Evolutionary conservation across 2,329 filamentous ascomycete species (phyloP), one percentile per base, ranked within the genome.

Genomic region (Cladophialophora bantiana): DNA sequence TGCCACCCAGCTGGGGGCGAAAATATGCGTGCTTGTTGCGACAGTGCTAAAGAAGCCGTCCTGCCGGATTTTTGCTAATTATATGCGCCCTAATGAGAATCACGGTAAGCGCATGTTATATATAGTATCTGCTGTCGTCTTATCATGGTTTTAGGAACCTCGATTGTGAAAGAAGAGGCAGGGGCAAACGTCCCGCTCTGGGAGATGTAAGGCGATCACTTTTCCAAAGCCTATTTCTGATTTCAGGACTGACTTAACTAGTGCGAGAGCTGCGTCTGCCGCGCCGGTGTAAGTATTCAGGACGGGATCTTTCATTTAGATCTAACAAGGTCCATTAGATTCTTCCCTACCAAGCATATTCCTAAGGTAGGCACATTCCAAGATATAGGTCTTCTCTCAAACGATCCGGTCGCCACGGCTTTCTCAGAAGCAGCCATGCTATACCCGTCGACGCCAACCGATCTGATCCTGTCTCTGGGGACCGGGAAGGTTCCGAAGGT

Each of bases 381-480:
- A 54, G 73, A 74, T 59, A 72, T 71, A 7, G 73, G 73, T 4
- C 70, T 72, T 26, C 65, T 71, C n/a, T 70, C 69, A 36, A 74
- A 74, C 62, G 72, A 73, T 58, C 73, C 72, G 9, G 31, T 73
- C n/a, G 59, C 65, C 1, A 71, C 71, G 36, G 72, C 70, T 18
- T 59, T 69, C 38, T 66, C 64, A 18, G 73, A 74, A 42, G 34
- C 36, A 3, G 34, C 35, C 10, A 34, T 13, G n/a, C 10, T 48
- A 4, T 62, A 45, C 42, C 60, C 60, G 60, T 56, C n/a, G n/a
- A 56, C 53, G 2, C 3, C 10, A 56, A 20, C 15, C 10, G 53
- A 56, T 18, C n/a, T 56, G 10, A 20, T 56, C 20, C 4, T 56
- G 4, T 56, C 53, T 56, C 53, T 56, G 7, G 53, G 53, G 10